phyloP scores from a whole-genome alignment of 1,284 basidiomycete genomes.

The Chiua sp. region DNA sequence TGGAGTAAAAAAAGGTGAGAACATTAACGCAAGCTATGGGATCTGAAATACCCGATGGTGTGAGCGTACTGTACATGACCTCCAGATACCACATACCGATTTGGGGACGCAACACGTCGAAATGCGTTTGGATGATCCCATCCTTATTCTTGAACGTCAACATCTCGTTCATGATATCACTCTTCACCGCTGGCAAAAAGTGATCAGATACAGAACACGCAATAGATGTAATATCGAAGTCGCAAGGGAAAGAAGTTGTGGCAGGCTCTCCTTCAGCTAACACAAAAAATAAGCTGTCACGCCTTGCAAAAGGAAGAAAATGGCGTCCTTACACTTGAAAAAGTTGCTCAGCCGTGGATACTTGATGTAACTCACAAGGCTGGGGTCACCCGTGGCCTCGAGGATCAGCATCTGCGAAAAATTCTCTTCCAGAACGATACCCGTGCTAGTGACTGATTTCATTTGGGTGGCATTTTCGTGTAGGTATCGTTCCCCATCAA shows the following conservation, averaged over 20 bases:
- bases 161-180: conserved; percentile 32
- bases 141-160: conserved; percentile 22
- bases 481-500: conserved; percentile 22
- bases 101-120: conserved; percentile 23
- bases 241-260: conserved; percentile 15
- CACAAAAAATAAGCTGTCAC: background rate
- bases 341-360: conserved; percentile 29
- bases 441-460: conserved; percentile 25
- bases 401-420: conserved; percentile 30
- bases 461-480: conserved; percentile 17
- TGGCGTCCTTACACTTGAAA: conserved; percentile 17
- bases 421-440: conserved; percentile 25
- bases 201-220: conserved; percentile 25
- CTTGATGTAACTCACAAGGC: conserved; percentile 24
- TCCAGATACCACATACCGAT: conserved; percentile 15
- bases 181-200: conserved; percentile 18
- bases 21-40: conserved; percentile 26
- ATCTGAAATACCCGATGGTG: conserved; percentile 2
- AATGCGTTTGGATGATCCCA: conserved; percentile 25
- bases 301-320: background rate
- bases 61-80: background rate
- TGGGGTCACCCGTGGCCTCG: conserved; percentile 19
- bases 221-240: conserved; percentile 28
- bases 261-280: conserved; percentile 15
- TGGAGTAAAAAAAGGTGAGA: conserved; percentile 29